Evolutionary conservation across 2,329 filamentous ascomycete genomes (phyloP).

Genomic region (Exophiala phaeomuriformis): DNA sequence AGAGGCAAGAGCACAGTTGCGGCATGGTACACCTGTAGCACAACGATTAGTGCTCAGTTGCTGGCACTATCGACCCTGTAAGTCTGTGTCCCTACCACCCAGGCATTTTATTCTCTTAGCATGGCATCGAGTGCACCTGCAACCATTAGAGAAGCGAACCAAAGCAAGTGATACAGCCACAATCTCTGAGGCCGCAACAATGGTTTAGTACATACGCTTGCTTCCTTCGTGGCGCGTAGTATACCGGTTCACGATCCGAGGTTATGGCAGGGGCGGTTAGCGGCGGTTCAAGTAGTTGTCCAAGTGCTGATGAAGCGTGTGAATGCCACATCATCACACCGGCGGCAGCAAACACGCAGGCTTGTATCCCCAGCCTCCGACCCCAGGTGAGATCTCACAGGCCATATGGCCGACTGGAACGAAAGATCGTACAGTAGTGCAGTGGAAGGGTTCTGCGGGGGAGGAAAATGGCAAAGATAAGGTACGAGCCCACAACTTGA

Average conservation of each 20-base stretch:
- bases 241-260: constrained; percentile 9
- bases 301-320: background rate
- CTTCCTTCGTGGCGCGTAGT: constrained; percentile 13
- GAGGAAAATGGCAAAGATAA: no score
- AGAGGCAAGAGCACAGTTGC: constrained; percentile 12
- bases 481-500: no score
- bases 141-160: background rate
- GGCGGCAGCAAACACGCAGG: background rate
- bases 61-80: no score
- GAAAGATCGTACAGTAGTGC: no score
- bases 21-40: constrained; percentile 6
- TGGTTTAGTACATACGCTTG: constrained; percentile 10
- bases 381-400: background rate
- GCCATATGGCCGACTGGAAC: no score
- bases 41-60: background rate
- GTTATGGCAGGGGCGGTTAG: background rate
- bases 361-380: background rate
- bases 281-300: constrained; percentile 3
- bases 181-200: background rate
- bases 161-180: background rate
- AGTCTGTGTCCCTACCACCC: constrained; percentile 1
- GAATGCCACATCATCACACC: constrained; percentile 5
- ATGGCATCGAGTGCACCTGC: constrained; percentile 13
- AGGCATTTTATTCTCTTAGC: constrained; percentile 17
- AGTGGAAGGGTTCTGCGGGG: no score